phyloP scores from a whole-genome alignment of 2,329 filamentous ascomycete genomes.

The Rasamsonia emersonii region DNA sequence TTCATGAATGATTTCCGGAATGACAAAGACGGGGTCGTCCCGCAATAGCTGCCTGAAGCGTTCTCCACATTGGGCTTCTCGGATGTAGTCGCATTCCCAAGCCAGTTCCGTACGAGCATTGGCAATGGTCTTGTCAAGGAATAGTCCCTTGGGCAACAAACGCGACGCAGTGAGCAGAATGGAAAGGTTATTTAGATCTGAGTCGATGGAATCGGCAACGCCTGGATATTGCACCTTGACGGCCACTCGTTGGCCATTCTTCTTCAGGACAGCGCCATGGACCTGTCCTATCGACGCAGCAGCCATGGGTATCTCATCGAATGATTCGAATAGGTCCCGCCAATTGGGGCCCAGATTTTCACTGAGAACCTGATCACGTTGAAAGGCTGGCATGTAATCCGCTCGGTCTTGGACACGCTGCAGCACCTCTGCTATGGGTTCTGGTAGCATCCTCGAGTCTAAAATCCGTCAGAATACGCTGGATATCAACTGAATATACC shows the following conservation, averaged over 20 bases:
- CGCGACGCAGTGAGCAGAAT: conserved; percentile 84
- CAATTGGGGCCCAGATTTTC: conserved; percentile 75
- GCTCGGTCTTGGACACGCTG: conserved; percentile 93
- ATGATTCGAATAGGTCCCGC: conserved; percentile 72
- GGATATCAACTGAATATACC: conserved; percentile 1
- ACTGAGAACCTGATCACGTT: conserved; percentile 74
- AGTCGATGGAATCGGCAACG: conserved; percentile 91
- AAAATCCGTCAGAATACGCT: conserved; percentile 5
- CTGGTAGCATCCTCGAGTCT: conserved; percentile 89
- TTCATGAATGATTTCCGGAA: conserved; percentile 68
- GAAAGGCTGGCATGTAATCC: conserved; percentile 95
- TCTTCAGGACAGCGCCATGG: conserved; percentile 71
- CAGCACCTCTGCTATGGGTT: conserved; percentile 76
- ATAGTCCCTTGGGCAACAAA: conserved; percentile 82
- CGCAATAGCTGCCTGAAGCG: conserved; percentile 70
- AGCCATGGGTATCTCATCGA: conserved; percentile 86
- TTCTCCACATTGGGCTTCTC: conserved; percentile 72
- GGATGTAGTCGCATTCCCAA: conserved; percentile 94
- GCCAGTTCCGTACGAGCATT: conserved; percentile 86
- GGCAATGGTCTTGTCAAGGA: conserved; percentile 92
- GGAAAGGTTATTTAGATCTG: conserved; percentile 86
- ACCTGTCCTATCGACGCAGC: conserved; percentile 97
- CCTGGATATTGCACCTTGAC: conserved; percentile 98
- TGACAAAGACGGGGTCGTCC: conserved; percentile 68
- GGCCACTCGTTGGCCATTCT: conserved; percentile 67